Evolutionary conservation across 257 asterid species (phyloP), one percentile per base, ranked within the genome.

Genomic region (Craterostigma plantagineum): DNA sequence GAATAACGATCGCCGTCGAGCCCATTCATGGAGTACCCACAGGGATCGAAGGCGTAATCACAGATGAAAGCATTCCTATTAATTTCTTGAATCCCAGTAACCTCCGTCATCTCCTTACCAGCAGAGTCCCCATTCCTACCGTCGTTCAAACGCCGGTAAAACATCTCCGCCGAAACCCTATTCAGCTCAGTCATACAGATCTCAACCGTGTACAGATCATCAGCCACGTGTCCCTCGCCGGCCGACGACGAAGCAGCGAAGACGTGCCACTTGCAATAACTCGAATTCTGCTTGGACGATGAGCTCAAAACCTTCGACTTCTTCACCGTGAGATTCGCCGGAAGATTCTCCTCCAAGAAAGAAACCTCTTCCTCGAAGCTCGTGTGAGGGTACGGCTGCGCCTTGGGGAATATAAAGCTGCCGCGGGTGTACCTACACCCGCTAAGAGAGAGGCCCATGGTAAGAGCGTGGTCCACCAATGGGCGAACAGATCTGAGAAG

Each of bases 1-100:
- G 92, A 81, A 36, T 77, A 81, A 10, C 83, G 78, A 33, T 63
- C 62, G 5, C 61, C 65, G 1, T 81, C 92, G 9, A 77, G 53
- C 2, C 87, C 83, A 16, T 81, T 81, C 94, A 81, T 81, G 0
- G 94, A 81, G 54, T 81, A 81, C 0, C 94, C 94, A 46, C 94
- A 81, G 0, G 94, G 87, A 46, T 77, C 87, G 15, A 81, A 81
- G 8, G 75, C 87, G 12, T 63, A 81, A 35, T 81, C 94, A 7
- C 92, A 81, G 1, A 81, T 65, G 7, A 67, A 34, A 1, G 87
- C 86, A 18, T 59, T 64, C 18, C 62, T 54, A n/a, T 73, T 77
- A 5, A 81, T 57, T 0, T 58, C 60, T 0, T 73, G 30, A 7
- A 81, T 77, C 9, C 92, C 81, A 0, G 80, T 71, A 0, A 57